Conservation (phyloP, 2,329 filamentous ascomycete species). For the Diaporthe longicolla region DNA sequence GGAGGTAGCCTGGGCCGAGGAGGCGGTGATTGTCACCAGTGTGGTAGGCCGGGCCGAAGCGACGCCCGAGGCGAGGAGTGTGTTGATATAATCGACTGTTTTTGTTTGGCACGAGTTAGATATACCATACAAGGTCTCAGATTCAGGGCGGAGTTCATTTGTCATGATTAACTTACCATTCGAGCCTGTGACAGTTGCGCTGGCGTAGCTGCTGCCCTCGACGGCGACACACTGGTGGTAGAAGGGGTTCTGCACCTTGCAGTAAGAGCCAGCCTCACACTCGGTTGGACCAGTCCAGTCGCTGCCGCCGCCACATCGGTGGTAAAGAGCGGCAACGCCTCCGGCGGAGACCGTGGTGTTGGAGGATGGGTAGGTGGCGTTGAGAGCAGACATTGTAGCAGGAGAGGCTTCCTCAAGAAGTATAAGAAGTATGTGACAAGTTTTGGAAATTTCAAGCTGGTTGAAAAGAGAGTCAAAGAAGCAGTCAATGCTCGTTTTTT, state of each 20-base stretch:
- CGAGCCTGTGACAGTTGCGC: not conserved
- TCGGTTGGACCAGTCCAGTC: conserved; percentile 1
- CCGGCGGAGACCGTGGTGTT: conserved; percentile 14
- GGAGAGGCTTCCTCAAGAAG: not conserved
- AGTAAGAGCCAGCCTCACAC: conserved; percentile 11
- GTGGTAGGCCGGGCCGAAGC: conserved; percentile 13
- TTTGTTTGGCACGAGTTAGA: not conserved
- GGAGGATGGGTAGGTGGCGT: conserved; percentile 5
- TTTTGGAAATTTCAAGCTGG: conserved; percentile 7
- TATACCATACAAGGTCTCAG: too few species aligned
- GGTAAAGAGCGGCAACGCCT: conserved; percentile 9
- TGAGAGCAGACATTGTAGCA: conserved; percentile 12
- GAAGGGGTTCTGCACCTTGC: conserved; percentile 8
- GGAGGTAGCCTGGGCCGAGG: not conserved
- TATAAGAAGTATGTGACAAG: not conserved
- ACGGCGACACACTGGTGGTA: conserved; percentile 12
- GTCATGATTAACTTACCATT: not conserved
- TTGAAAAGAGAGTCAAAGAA: conserved; percentile 12
- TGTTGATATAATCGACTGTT: conserved; percentile 22
- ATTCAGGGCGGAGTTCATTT: not conserved
- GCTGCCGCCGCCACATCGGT: conserved; percentile 18
- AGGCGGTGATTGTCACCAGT: conserved; percentile 4
- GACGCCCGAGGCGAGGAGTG: not conserved
- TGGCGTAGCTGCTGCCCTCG: not conserved
- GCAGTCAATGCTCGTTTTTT: conserved; percentile 13